Evolutionary conservation across 1,284 basidiomycete genomes (phyloP).

Genomic region (Kalmanozyma brasiliensis): DNA sequence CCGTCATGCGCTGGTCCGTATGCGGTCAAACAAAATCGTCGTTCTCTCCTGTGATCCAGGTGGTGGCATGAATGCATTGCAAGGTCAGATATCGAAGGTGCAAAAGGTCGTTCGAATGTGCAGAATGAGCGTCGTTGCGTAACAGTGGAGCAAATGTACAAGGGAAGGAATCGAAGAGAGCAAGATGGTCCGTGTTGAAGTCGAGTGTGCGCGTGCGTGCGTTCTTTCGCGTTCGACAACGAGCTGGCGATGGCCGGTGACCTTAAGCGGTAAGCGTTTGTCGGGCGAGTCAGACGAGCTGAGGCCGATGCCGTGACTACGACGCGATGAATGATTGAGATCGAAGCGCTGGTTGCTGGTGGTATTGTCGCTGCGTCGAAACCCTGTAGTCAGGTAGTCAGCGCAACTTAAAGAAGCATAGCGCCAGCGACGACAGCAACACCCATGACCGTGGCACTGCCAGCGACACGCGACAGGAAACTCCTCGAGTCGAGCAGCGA

Average conservation of each 20-base stretch:
- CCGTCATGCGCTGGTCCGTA: conserved; percentile 7
- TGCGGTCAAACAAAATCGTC: no score
- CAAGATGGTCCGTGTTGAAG: conserved; percentile 20
- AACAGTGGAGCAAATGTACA: conserved; percentile 12
- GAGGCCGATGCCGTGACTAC: no score
- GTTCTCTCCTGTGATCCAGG: background rate
- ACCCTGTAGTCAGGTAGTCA: no score
- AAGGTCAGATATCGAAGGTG: conserved; percentile 5
- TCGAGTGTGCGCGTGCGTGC: background rate
- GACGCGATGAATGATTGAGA: no score
- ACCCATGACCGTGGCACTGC: conserved; percentile 15
- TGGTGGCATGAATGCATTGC: conserved; percentile 21
- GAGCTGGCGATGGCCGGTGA: no score
- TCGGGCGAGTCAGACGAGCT: no score
- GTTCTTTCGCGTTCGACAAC: background rate
- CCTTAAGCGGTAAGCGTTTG: no score
- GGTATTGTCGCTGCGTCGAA: no score
- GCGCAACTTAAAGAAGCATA: conserved; percentile 31
- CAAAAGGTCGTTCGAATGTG: no score
- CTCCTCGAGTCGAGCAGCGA: conserved; percentile 22
- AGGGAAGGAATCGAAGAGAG: background rate
- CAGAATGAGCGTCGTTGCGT: conserved; percentile 11
- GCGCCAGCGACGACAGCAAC: conserved; percentile 27
- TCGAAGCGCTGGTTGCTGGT: no score
- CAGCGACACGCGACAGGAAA: conserved; percentile 24